Evolutionary conservation across 2,329 filamentous ascomycete species (phyloP), one percentile per base, ranked within the genome.

Genomic region (Daldinia sp.): DNA sequence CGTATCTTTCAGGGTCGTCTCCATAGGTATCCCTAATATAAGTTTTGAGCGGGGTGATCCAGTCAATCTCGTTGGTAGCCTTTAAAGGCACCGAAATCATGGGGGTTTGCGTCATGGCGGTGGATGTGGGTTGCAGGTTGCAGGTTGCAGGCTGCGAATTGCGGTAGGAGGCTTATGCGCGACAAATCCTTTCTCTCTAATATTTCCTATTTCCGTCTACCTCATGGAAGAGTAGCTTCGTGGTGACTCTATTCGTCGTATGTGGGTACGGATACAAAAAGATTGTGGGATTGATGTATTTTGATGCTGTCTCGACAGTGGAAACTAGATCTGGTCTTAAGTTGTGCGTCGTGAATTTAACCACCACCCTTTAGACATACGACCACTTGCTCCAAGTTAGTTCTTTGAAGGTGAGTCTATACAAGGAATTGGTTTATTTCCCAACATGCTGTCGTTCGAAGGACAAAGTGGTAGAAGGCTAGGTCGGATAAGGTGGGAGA

Each of bases 61-160:
- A 99, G 85, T 99, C 95, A 76, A 99, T 96, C 83, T 99, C 95
- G 84, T 94, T 97, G 68, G 95, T 99, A 55, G 86, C 86, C 87
- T 91, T 98, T 74, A 97, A 86, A 76, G 94, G 94, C 85, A 90
- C 90, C 72, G 93, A 96, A 72, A 98, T 90, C 94, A 98, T 98
- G 66, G 94, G 94, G 70, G 93, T 89, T 82, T 96, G 91, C 77
- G 91, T 85, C 90, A 92, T 93, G 71, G 56, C 62, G 68, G 62
- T 59, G 50, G 41, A 15, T 32, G 57, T n/a, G 43, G 35, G 17
- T 49, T 41, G 52, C 25, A 3, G 48, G n/a, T n/a, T n/a, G n/a
- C n/a, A n/a, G n/a, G n/a, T n/a, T n/a, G n/a, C n/a, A n/a, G n/a
- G n/a, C n/a, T n/a, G 57, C 17, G 43, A 41, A 21, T 49, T 41